Conservation (phyloP, 2,329 filamentous ascomycete species). For the Sporothrix humicola region DNA sequence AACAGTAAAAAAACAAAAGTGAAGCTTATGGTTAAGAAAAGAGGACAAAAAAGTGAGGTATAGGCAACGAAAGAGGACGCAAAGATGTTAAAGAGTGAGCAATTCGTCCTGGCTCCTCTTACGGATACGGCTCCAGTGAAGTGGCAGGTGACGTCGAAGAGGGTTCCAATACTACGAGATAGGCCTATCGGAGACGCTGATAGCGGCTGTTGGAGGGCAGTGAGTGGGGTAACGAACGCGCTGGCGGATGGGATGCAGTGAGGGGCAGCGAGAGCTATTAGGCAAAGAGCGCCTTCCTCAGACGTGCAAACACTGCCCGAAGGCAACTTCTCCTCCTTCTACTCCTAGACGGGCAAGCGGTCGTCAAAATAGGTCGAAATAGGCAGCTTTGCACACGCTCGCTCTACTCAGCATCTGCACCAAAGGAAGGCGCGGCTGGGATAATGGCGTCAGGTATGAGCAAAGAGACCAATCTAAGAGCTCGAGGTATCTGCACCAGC, state of each 20-base stretch:
- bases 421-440: conserved; percentile 28
- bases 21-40: neutral
- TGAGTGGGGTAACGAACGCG: conserved; percentile 28
- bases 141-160: conserved; percentile 35
- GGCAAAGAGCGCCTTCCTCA: neutral
- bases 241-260: conserved; percentile 14
- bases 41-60: conserved; percentile 14
- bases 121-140: conserved; percentile 20
- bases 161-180: conserved; percentile 27
- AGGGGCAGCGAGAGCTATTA: conserved; percentile 30
- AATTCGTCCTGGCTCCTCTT: conserved; percentile 26
- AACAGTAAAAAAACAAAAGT: neutral
- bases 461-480: conserved; percentile 1
- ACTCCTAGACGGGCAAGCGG: neutral
- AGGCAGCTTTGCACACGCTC: conserved; percentile 18
- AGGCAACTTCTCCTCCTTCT: neutral
- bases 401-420: conserved; percentile 29
- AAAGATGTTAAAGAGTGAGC: conserved; percentile 17
- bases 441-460: conserved; percentile 21
- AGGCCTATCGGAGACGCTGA: conserved; percentile 34
- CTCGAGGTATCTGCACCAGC: conserved; percentile 8
- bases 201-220: conserved; percentile 22
- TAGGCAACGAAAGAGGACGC: neutral
- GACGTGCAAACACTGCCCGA: conserved; percentile 10
- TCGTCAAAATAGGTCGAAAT: neutral